Evolutionary conservation across 768 basidiomycete genomes (phyloP), one percentile per base, ranked within the genome.

Genomic region (Symmetrospora coprosmae): DNA sequence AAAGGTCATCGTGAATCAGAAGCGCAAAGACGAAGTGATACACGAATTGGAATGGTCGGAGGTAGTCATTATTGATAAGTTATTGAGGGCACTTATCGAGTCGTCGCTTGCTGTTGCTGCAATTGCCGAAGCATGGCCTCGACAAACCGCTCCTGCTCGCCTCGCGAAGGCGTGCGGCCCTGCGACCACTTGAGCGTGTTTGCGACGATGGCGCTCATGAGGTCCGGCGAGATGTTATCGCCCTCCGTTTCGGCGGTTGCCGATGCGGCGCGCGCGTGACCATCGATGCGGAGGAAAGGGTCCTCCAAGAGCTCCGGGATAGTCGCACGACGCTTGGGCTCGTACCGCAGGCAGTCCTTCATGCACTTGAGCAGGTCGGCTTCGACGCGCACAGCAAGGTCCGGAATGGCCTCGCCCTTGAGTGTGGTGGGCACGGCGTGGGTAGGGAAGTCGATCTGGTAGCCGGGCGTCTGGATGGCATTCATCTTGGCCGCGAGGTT

Each of bases 271-370:
- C 8, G 8, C 35, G n/a, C 16, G n/a, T 51, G 30, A 49, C 21
- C 55, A 50, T 33, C 46, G 2, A 28, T 21, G 19, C 61, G 48
- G n/a, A 65, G 34, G 61, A 65, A 65, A 21, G 46, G 52, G 40
- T 81, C 81, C 67, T 90, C 82, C 66, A 96, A 71, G 68, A 99
- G 73, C 68, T 90, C 82, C 1, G 87, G 87, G 63, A 97, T 96
- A 4, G 86, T 84, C 66, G 84, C 81, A 27, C 92, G 76, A 66
- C 84, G 81, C 72, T 91, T 92, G 30, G 88, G 82, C 66, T 80
- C 78, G 63, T 87, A 80, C 51, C 75, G 74, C 66, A 96, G 72
- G 71, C 92, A 99, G 60, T 79, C 80, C 73, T 82, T 81, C 77
- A 96, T 89, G 48, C 81, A 81, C 56, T 77, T 78, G 61, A 94